Percentiles rank a stretch among this genome's conserved stretches.
phyloP scores from a whole-genome alignment of 2,329 filamentous ascomycete genomes.

The Mycosphaerella arachidis region DNA sequence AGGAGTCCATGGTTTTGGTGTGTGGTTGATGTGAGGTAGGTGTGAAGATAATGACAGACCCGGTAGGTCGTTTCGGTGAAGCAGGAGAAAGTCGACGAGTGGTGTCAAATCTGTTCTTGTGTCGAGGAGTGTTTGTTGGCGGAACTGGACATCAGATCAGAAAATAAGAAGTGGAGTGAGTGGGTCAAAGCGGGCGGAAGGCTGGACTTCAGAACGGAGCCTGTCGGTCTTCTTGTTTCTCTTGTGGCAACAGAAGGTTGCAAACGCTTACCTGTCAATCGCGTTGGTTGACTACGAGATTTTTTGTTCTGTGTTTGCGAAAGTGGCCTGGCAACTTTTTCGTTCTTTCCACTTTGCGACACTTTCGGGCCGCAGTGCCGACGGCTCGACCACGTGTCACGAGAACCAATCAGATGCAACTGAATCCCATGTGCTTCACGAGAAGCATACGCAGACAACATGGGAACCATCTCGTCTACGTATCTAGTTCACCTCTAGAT shows the following conservation, averaged over 20 bases:
- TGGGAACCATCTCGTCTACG: neutral
- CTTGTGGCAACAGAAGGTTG: too few relatives aligned
- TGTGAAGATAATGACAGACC: neutral
- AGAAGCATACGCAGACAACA: neutral
- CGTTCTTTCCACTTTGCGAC: neutral
- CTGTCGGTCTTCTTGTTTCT: too few relatives aligned
- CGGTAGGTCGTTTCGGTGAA: neutral
- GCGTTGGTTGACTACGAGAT: too few relatives aligned
- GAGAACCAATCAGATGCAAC: neutral
- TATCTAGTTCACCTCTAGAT: constrained; percentile 7
- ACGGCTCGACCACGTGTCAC: neutral
- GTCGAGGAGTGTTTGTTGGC: neutral
- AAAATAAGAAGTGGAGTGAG: too few relatives aligned
- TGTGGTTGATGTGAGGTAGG: constrained; percentile 3
- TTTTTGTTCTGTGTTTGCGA: too few relatives aligned
- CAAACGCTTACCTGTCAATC: too few relatives aligned
- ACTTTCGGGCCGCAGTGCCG: neutral
- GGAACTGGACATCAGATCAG: neutral
- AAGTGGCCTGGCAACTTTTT: too few relatives aligned
- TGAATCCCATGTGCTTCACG: neutral
- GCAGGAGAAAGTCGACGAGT: constrained; percentile 6
- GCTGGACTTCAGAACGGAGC: too few relatives aligned
- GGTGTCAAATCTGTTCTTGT: neutral
- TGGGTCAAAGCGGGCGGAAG: too few relatives aligned
- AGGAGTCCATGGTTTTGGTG: constrained; percentile 44